Evolutionary conservation across 2,329 filamentous ascomycete species (phyloP).

Genomic region (Lasiodiplodia gonubiensis): DNA sequence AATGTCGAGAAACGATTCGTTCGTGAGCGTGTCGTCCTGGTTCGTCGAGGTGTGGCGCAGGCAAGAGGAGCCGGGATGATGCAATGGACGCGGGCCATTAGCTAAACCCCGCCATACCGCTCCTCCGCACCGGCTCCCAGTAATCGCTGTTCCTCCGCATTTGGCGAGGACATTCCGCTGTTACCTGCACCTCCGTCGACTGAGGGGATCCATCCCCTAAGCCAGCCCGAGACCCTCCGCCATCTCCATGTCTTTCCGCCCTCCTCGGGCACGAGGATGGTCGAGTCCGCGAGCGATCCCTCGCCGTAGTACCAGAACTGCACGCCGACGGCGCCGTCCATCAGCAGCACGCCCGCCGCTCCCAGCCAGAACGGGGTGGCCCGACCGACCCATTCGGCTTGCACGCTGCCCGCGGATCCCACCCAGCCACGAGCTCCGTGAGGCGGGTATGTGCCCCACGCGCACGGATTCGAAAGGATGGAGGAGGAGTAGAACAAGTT

Average conservation of each 20-base stretch:
- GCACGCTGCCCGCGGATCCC: constrained; percentile 59
- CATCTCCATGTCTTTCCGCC: constrained; percentile 55
- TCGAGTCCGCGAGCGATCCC: constrained; percentile 49
- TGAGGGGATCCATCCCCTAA: constrained; percentile 67
- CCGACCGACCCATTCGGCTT: constrained; percentile 62
- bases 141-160: constrained; percentile 18
- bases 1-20: background rate
- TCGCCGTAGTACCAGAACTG: constrained; percentile 68
- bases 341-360: constrained; percentile 66
- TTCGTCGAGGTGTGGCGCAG: constrained; percentile 1
- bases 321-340: constrained; percentile 67
- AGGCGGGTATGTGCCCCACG: constrained; percentile 62
- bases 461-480: constrained; percentile 67
- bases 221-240: constrained; percentile 66
- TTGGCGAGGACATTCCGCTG: constrained; percentile 13
- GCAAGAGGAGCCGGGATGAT: background rate
- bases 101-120: constrained; percentile 22
- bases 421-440: constrained; percentile 67
- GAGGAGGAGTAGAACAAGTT: constrained; percentile 71
- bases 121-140: constrained; percentile 16
- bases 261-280: constrained; percentile 51
- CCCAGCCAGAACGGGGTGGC: constrained; percentile 70
- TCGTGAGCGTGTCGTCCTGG: background rate
- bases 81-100: background rate
- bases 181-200: background rate